Evolutionary conservation across 805 yeast genomes (phyloP), one percentile per base, ranked within the genome.

Genomic region (Brettanomyces anomalus): DNA sequence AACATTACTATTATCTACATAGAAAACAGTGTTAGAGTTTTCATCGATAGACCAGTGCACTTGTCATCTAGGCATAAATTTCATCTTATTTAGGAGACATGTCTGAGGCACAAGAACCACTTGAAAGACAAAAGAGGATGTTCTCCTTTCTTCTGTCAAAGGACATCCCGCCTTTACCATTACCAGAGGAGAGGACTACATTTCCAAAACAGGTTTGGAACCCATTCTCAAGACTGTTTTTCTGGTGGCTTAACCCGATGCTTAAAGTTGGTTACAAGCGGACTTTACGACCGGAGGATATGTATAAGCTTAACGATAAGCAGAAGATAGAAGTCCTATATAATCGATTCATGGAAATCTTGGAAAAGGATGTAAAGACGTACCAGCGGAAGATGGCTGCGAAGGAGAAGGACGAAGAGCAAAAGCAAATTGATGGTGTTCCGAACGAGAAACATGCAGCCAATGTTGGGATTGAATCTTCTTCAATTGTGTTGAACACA

Each of bases 211-310:
- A 60, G 13, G 60, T 52, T 28, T 49, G 68, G 1, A 74, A 71
- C 47, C 41, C 56, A 2, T n/a, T 77, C 2, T 68, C 65, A 11
- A 60, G 71, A 46, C 49, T 68, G 16, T 73, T 78, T 51, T 77
- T 82, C 56, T 71, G 80, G 76, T 85, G 90, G 89, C 60, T 84
- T 37, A 52, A 62, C 20, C 88, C 88, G 0, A 51, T 84, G 34
- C 61, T 85, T 67, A 62, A 60, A 14, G 72, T 74, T 6, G 93
- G 94, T 5, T 84, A 84, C 58, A 80, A 77, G 57, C 68, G 93
- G 54, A 81, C 89, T 0, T 61, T 85, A 37, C 74, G 73, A 36
- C 77, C 82, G 2, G 71, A 74, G 39, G 93, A 85, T 60, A 56
- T 83, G 49, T 83, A 56, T 49, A 54, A 54, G 24, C 57, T 76